Percentiles rank a stretch among this genome's conserved stretches.
These are phyloP conservation scores for Ceratopteris richardii DNA, from an alignment of 75 land plant genomes.

Conservation along the genomic window DNA sequence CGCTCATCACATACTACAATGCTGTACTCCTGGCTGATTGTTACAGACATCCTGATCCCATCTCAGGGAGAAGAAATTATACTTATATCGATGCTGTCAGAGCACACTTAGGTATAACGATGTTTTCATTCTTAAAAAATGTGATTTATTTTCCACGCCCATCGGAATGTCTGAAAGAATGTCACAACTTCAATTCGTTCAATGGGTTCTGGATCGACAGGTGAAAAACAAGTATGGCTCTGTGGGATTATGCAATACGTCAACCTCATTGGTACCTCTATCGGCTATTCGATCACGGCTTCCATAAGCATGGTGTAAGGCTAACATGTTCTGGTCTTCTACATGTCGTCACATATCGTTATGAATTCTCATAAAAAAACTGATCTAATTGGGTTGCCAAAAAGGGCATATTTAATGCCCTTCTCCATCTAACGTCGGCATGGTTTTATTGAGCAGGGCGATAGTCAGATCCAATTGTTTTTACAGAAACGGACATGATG, in stretches of 20 bases:
- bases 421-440: neutral
- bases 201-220: conserved; percentile 18
- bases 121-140: too few relatives aligned
- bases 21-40: conserved; percentile 55
- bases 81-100: conserved; percentile 68
- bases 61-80: conserved; percentile 46
- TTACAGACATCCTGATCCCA: conserved; percentile 58
- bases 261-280: conserved; percentile 42
- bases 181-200: neutral
- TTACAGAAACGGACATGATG: conserved; percentile 51
- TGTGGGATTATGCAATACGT: conserved; percentile 59
- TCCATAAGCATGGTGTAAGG: conserved; percentile 63
- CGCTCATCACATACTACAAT: conserved; percentile 54
- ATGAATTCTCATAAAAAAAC: neutral
- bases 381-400: too few relatives aligned
- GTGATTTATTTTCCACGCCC: neutral
- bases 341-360: neutral
- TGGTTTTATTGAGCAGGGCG: conserved; percentile 39
- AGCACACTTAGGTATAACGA: conserved; percentile 41
- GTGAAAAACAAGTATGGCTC: conserved; percentile 41
- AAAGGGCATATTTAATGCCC: neutral
- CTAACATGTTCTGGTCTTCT: neutral
- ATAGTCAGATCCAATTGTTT: conserved; percentile 64
- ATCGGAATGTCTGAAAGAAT: neutral
- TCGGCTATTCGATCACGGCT: conserved; percentile 73